Evolutionary conservation across 768 basidiomycete species (phyloP).

Genomic region (Clitopilus passeckerianus): DNA sequence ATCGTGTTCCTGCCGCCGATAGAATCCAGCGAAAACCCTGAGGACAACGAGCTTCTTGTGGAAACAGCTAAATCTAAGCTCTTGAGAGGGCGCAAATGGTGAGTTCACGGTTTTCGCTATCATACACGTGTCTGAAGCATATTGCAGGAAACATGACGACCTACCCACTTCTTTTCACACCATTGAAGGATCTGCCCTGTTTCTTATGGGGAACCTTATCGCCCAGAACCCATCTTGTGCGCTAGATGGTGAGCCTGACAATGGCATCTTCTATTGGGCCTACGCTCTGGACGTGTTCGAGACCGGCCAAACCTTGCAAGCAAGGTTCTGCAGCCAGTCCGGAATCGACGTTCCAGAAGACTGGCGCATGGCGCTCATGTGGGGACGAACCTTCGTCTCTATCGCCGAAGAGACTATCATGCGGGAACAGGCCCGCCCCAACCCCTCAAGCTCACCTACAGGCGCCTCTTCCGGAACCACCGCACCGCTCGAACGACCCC

Average conservation of each 20-base stretch:
- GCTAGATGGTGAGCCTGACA: constrained; percentile 48
- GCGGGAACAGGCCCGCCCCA: constrained; percentile 11
- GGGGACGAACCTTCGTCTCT: constrained; percentile 61
- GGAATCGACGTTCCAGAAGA: constrained; percentile 41
- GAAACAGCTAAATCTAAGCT: not conserved
- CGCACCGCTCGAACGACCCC: constrained; percentile 1
- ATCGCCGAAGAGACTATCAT: constrained; percentile 49
- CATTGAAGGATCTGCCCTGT: constrained; percentile 58
- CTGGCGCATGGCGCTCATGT: constrained; percentile 65
- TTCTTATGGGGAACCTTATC: constrained; percentile 59
- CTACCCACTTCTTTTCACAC: constrained; percentile 64
- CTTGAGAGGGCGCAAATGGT: constrained; percentile 11
- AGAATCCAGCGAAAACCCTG: not conserved
- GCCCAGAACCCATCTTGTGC: constrained; percentile 45
- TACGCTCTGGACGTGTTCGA: constrained; percentile 70
- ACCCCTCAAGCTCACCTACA: constrained; percentile 1
- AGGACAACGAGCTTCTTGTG: not conserved
- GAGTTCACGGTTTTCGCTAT: constrained; percentile 3
- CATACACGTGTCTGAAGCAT: not conserved
- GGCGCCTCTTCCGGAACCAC: not conserved
- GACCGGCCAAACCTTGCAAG: constrained; percentile 57
- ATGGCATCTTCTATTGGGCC: constrained; percentile 54
- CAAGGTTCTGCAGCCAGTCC: constrained; percentile 23
- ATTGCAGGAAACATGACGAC: constrained; percentile 36
- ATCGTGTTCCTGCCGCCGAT: constrained; percentile 29